Evolutionary conservation across 1,284 basidiomycete genomes (phyloP).

Genomic region (Sporisorium exsertum): DNA sequence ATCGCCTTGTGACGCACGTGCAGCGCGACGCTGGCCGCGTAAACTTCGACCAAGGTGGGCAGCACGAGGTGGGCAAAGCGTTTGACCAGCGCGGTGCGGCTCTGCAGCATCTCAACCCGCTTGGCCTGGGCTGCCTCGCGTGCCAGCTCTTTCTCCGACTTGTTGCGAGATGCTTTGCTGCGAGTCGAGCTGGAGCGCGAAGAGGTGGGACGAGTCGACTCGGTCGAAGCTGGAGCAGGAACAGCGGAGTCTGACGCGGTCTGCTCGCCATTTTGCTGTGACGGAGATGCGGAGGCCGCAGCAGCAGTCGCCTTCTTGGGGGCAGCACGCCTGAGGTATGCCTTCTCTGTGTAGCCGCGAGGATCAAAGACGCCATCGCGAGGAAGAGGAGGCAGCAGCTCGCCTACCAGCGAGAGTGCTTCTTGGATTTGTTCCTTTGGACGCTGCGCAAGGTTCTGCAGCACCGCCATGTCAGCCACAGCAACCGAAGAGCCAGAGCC

Average conservation of each 20-base stretch:
- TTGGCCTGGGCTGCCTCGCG: conserved; percentile 55
- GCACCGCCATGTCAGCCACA: conserved; percentile 86
- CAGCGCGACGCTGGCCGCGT: conserved; percentile 63
- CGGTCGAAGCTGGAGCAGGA: neutral
- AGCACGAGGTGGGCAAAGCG: conserved; percentile 65
- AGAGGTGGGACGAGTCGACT: conserved; percentile 9
- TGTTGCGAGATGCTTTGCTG: conserved; percentile 29
- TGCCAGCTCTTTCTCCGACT: conserved; percentile 52
- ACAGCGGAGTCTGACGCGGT: conserved; percentile 1
- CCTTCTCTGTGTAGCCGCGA: conserved; percentile 88
- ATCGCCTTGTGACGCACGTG: conserved; percentile 60
- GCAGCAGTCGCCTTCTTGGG: conserved; percentile 10
- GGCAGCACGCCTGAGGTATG: conserved; percentile 71
- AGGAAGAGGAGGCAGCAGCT: conserved; percentile 65
- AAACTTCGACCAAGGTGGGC: conserved; percentile 65
- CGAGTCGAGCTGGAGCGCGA: conserved; percentile 26
- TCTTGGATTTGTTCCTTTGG: conserved; percentile 80
- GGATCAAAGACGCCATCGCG: conserved; percentile 92
- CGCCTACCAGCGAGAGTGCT: conserved; percentile 61
- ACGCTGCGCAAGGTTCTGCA: conserved; percentile 94
- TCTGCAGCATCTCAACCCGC: conserved; percentile 59
- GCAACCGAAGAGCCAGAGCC: conserved; percentile 46
- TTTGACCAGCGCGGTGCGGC: conserved; percentile 56
- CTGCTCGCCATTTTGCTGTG: conserved; percentile 13
- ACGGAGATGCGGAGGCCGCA: neutral